Evolutionary conservation across 2,329 filamentous ascomycete species (phyloP), one percentile per base, ranked within the genome.

Genomic region (Seiridium cupressi): DNA sequence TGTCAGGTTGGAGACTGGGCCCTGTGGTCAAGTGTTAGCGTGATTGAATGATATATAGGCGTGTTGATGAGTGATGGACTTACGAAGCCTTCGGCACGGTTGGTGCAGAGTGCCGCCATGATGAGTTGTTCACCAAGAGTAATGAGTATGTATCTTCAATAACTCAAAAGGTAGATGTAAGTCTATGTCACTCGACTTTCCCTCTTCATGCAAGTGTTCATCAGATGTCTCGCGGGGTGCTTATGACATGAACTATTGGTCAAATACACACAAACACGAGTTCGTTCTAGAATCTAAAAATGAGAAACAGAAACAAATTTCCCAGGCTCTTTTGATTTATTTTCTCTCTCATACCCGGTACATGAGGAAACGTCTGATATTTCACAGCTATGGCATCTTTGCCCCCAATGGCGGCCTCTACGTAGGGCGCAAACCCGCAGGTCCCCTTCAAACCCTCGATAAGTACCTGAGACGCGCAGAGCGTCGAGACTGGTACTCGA

Each of bases 51-150:
- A 26, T 26, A 26, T 26, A 26, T 26, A 26, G 18, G 18, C 18
- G 18, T 26, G 18, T 26, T 26, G 2, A 2, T 26, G 18, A 26
- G 18, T 18, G 10, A 31, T 18, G 13, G n/a, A 59, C 60, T 46
- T 35, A 61, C 60, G 32, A 61, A 56, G 51, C 60, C 60, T 42
- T 61, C 60, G 18, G 60, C 55, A 31, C 60, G 60, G 46, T 61
- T 61, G 9, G 35, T 55, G 38, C 60, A 61, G n/a, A 61, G 38
- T n/a, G 42, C 34, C 13, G 57, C n/a, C 60, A 61, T 59, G 10
- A 11, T 44, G 35, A 35, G 5, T 18, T 26, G 18, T 32, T 11
- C n/a, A 49, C 5, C 11, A 13, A 11, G n/a, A 34, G 26, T 26
- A n/a, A 4, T 32, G 34, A 54, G 18, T 36, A n/a, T 35, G 11